These are phyloP conservation scores for Nannochloropsis salina DNA, from an alignment of 108 stramenopile species.

Conservation along the genomic window DNA sequence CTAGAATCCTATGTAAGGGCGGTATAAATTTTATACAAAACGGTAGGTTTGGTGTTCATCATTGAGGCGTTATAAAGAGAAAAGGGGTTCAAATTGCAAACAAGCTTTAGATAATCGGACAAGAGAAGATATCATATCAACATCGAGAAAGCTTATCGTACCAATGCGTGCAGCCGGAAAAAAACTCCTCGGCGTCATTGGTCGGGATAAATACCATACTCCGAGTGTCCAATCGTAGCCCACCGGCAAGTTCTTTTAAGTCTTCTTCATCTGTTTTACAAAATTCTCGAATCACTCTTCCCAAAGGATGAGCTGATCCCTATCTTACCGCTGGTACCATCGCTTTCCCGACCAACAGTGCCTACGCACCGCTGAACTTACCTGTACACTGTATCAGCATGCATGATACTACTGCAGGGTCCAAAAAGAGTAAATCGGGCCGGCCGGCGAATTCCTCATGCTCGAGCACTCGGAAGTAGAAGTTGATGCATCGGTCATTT, in stretches of 20 bases:
- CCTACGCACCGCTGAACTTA: not conserved
- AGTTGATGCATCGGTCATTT: slow-evolving; percentile 48
- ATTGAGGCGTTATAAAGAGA: no score
- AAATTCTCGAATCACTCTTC: not conserved
- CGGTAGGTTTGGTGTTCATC: no score
- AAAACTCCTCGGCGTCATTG: slow-evolving; percentile 38
- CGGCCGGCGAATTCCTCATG: slow-evolving; percentile 41
- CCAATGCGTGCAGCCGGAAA: slow-evolving; percentile 39
- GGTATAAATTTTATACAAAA: no score
- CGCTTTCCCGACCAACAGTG: no score
- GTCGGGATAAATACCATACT: slow-evolving; percentile 41
- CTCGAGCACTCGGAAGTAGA: slow-evolving; percentile 44
- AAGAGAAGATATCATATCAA: no score
- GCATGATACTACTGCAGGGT: slow-evolving; percentile 50
- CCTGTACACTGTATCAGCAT: slow-evolving; percentile 46
- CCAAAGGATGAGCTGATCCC: no score
- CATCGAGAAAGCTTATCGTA: not conserved
- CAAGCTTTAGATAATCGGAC: no score
- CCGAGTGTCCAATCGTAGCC: slow-evolving; percentile 28
- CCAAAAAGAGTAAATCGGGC: slow-evolving; percentile 40
- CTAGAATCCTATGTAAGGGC: no score
- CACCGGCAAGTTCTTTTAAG: slow-evolving; percentile 31
- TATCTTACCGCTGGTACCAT: no score
- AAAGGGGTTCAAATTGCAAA: no score
- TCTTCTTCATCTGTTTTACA: slow-evolving; percentile 29